These are phyloP conservation scores for Dichomitus squalens DNA, from an alignment of 1,284 basidiomycete species.

Conservation along the genomic window DNA sequence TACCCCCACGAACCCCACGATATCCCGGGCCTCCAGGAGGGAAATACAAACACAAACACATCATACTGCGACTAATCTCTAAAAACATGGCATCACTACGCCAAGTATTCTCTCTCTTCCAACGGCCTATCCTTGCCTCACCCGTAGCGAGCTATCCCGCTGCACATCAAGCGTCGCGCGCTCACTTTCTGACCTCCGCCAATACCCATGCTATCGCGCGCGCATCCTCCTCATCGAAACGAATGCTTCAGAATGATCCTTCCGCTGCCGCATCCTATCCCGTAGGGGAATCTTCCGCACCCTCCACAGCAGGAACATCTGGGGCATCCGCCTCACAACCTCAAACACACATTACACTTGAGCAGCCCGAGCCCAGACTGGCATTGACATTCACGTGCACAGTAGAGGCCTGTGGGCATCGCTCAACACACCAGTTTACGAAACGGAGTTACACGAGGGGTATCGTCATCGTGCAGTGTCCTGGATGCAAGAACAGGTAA, in stretches of 20 bases:
- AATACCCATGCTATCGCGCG: neutral
- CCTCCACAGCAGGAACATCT: neutral
- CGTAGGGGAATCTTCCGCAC: neutral
- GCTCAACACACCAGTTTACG: constrained; percentile 89
- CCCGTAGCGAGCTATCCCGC: neutral
- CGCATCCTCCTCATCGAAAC: neutral
- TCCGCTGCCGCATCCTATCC: neutral
- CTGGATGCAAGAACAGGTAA: constrained; percentile 86
- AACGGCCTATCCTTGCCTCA: neutral
- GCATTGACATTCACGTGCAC: constrained; percentile 91
- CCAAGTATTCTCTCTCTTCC: neutral
- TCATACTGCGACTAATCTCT: neutral
- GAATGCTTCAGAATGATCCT: neutral
- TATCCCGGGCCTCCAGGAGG: too few species aligned
- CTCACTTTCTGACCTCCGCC: neutral
- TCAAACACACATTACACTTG: constrained; percentile 21
- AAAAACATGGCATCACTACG: neutral
- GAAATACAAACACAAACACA: too few species aligned
- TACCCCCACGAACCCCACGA: too few species aligned
- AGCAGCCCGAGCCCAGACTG: constrained; percentile 53
- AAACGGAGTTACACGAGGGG: constrained; percentile 85
- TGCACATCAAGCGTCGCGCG: neutral
- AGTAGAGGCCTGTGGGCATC: constrained; percentile 73
- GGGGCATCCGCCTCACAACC: constrained; percentile 3
- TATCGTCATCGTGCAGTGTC: constrained; percentile 92